Base-by-base conservation (phyloP, 495 filamentous ascomycete species). In the Penicillium verhagenii region DNA sequence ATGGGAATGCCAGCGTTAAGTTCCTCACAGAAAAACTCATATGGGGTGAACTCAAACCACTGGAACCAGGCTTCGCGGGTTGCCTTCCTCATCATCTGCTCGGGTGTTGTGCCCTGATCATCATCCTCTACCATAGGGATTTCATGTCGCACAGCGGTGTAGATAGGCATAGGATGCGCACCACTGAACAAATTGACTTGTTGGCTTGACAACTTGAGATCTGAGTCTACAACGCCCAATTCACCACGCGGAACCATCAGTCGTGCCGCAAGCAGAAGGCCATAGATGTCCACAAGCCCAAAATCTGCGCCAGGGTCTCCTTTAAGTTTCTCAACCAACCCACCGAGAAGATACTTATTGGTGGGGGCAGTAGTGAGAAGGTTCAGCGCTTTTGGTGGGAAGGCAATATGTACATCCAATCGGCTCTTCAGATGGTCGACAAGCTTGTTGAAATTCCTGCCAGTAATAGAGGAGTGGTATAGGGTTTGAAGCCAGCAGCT, bases 21-120 rank as follows among this genome's bases (percentile, higher is more conserved):
- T 56, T 97, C 94, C 67, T 98, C 94, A 65, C 91, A 96, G 69
- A 91, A 97, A 60, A 98, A 86, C 70, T 98, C 94, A 59, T 96
- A 98, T 0, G 94, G 94, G 0, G 91, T 96, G 53, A 92, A 85
- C 58, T 98, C 94, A 59, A 96, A 97, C 94, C 94, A 98, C 62
- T 98, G 93, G 59, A 98, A 98, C 90, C 92, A 98, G 2, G 89
- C 79, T 65, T 94, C 85, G 47, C 78, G 80, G 59, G 82, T 85
- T 2, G 90, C 86, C 47, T 83, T 79, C 50, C 81, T 80, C 59
- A 88, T 86, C 2, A 67, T 58, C 20, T 77, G 72, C 29, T 82
- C 79, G 20, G 72, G 74, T 14, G 65, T 74, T 4, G 61, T 43
- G 26, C 64, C 57, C 8, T 56, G 28, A 4, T 57, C 29, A 6